Conservation (phyloP, 2,329 filamentous ascomycete species). For the Endocalyx cinctus region DNA sequence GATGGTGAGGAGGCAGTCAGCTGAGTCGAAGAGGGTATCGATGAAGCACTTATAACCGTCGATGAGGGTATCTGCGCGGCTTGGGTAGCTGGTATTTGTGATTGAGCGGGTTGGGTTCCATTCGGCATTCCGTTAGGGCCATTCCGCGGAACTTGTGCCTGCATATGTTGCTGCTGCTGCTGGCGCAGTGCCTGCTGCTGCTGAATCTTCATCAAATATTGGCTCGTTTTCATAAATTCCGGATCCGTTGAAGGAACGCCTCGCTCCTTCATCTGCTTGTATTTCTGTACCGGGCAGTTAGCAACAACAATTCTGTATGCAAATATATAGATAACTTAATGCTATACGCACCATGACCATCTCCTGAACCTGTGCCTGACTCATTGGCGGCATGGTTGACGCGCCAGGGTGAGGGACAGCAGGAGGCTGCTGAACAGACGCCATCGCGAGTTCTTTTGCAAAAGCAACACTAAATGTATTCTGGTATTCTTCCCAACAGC, state of each 20-base stretch:
- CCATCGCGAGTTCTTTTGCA: slow-evolving; percentile 51
- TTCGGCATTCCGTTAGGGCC: slow-evolving; percentile 51
- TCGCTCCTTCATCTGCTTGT: slow-evolving; percentile 79
- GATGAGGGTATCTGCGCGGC: slow-evolving; percentile 31
- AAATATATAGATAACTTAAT: slow-evolving; percentile 5
- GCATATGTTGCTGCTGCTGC: slow-evolving; percentile 46
- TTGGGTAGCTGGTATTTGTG: slow-evolving; percentile 30
- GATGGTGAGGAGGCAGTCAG: slow-evolving; percentile 29
- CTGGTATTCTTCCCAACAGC: not conserved
- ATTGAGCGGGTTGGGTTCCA: slow-evolving; percentile 38
- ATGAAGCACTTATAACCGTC: slow-evolving; percentile 33
- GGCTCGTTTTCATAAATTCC: slow-evolving; percentile 78
- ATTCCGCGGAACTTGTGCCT: slow-evolving; percentile 47
- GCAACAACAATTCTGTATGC: slow-evolving; percentile 10
- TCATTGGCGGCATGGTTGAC: slow-evolving; percentile 59
- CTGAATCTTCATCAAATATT: slow-evolving; percentile 69
- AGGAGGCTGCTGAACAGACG: slow-evolving; percentile 71
- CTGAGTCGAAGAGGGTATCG: slow-evolving; percentile 32
- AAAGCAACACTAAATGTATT: slow-evolving; percentile 11
- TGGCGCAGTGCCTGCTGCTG: slow-evolving; percentile 57
- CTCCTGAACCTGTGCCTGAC: slow-evolving; percentile 73
- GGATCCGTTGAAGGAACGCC: slow-evolving; percentile 80
- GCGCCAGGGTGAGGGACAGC: slow-evolving; percentile 62
- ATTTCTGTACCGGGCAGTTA: slow-evolving; percentile 60
- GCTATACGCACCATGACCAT: slow-evolving; percentile 52